phyloP scores from a whole-genome alignment of 1,139 yeast genomes.

The Debaryomyces subglobosus region DNA sequence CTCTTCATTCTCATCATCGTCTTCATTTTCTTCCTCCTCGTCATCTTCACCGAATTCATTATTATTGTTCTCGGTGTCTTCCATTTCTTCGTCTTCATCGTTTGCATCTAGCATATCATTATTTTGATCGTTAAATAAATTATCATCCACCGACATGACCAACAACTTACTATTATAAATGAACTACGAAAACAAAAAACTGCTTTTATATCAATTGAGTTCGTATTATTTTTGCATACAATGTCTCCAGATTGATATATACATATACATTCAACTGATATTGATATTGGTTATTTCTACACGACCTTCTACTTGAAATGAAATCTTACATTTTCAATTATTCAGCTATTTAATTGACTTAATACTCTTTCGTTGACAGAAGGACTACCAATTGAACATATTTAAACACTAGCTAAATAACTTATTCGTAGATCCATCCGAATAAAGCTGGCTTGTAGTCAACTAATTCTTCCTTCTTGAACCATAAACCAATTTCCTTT shows the following conservation, averaged over 20 bases:
- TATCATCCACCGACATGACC: conserved; percentile 25
- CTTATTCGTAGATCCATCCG: conserved; percentile 93
- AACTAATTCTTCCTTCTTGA: conserved; percentile 95
- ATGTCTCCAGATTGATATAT: not conserved
- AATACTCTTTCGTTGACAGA: not conserved
- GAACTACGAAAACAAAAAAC: not conserved
- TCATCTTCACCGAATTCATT: conserved; percentile 22
- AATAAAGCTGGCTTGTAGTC: conserved; percentile 85
- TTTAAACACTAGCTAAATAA: conserved; percentile 11
- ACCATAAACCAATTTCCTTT: conserved; percentile 96
- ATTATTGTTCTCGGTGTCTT: conserved; percentile 19
- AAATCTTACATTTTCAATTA: not conserved
- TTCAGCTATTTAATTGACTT: not conserved
- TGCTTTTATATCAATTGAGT: not conserved
- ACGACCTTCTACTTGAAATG: conserved; percentile 2
- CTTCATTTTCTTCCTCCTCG: conserved; percentile 30
- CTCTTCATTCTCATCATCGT: conserved; percentile 24
- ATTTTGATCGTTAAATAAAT: conserved; percentile 29
- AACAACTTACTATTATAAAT: not conserved
- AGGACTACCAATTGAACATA: not conserved
- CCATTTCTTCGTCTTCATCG: conserved; percentile 21
- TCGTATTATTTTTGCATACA: not conserved
- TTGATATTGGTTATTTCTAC: conserved; percentile 2
- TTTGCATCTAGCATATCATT: conserved; percentile 25
- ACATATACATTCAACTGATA: not conserved